These are phyloP conservation scores for Aspergillus sp. DNA, from an alignment of 2,329 filamentous ascomycete genomes.

Conservation along the genomic window DNA sequence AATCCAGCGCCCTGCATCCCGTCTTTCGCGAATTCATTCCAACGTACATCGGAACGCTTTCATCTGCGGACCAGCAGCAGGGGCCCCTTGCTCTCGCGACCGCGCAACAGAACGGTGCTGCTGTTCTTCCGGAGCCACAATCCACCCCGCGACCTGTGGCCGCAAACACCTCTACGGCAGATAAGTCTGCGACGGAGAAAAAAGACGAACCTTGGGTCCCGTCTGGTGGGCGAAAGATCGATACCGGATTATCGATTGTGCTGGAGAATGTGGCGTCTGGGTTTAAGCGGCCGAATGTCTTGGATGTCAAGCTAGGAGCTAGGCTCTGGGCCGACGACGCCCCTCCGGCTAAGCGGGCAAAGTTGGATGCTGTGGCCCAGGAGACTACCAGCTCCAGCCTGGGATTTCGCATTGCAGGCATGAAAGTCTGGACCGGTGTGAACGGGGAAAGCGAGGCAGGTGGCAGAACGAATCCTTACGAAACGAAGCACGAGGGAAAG, in stretches of 20 bases:
- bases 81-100: slow-evolving; percentile 30
- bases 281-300: slow-evolving; percentile 76
- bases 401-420: slow-evolving; percentile 58
- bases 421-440: slow-evolving; percentile 49
- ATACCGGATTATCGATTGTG: slow-evolving; percentile 72
- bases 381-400: slow-evolving; percentile 53
- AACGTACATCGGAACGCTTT: slow-evolving; percentile 70
- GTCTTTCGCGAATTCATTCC: slow-evolving; percentile 77
- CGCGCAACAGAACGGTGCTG: slow-evolving; percentile 42
- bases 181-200: slow-evolving; percentile 13
- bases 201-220: slow-evolving; percentile 34
- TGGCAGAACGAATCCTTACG: slow-evolving; percentile 26
- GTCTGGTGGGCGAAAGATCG: slow-evolving; percentile 55
- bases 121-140: slow-evolving; percentile 19
- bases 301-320: slow-evolving; percentile 86
- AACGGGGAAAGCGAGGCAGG: slow-evolving; percentile 25
- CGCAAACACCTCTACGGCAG: slow-evolving; percentile 7
- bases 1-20: slow-evolving; percentile 60
- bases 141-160: slow-evolving; percentile 11
- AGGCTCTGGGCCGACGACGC: slow-evolving; percentile 74
- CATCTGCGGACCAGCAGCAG: slow-evolving; percentile 49
- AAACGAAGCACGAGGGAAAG: slow-evolving; percentile 36
- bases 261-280: slow-evolving; percentile 75
- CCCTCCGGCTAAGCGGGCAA: slow-evolving; percentile 48
- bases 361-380: slow-evolving; percentile 51